Percentiles rank a stretch among this genome's conserved stretches.
phyloP scores from a whole-genome alignment of 345 rosid genomes.

The Corchorus capsularis region DNA sequence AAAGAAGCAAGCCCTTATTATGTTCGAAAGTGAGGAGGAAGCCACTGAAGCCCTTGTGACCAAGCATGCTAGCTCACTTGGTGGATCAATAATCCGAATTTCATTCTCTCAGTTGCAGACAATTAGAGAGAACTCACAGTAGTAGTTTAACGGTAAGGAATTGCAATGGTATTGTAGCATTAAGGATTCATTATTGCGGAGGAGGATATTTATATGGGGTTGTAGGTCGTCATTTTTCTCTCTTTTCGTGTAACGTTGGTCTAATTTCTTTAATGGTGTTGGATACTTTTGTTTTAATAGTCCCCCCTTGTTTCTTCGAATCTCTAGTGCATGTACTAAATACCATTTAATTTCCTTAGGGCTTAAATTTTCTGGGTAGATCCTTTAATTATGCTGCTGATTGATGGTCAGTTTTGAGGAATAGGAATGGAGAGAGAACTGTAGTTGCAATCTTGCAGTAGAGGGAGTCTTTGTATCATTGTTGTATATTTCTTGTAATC shows the following conservation, averaged over 20 bases:
- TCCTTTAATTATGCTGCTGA: slow-evolving; percentile 13
- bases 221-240: slow-evolving; percentile 22
- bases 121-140: slow-evolving; percentile 41
- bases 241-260: slow-evolving; percentile 19
- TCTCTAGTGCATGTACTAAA: slow-evolving; percentile 14
- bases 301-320: background rate
- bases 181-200: slow-evolving; percentile 26
- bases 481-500: slow-evolving; percentile 30
- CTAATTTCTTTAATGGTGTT: slow-evolving; percentile 27
- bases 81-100: slow-evolving; percentile 82
- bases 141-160: slow-evolving; percentile 7
- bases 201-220: slow-evolving; percentile 33
- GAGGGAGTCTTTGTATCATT: slow-evolving; percentile 28
- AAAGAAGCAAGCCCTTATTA: slow-evolving; percentile 85
- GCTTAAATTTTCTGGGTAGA: slow-evolving; percentile 13
- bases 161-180: background rate
- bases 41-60: slow-evolving; percentile 92
- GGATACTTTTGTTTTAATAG: slow-evolving; percentile 20
- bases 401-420: slow-evolving; percentile 31
- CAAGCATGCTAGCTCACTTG: slow-evolving; percentile 85
- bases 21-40: slow-evolving; percentile 85
- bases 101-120: slow-evolving; percentile 97
- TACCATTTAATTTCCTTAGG: slow-evolving; percentile 19
- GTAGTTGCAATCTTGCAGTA: slow-evolving; percentile 2
- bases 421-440: slow-evolving; percentile 18